These are phyloP conservation scores for Vaccinium macrocarpon DNA, from an alignment of 148 eudicot species.

Conservation along the genomic window DNA sequence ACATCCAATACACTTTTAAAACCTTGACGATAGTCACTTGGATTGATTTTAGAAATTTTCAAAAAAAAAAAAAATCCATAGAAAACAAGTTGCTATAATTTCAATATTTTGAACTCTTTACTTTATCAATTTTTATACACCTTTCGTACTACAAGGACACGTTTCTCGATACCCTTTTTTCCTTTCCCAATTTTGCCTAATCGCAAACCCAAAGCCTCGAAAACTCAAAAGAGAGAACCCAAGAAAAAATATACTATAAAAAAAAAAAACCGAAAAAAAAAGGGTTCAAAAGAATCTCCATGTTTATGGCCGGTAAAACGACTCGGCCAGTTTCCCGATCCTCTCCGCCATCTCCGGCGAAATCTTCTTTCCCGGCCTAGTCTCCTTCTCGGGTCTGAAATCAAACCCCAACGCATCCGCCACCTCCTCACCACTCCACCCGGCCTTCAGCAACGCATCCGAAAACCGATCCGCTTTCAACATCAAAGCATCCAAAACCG, in stretches of 20 bases:
- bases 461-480: conserved; percentile 75
- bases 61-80: too few species aligned
- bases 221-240: background rate
- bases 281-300: conserved; percentile 27
- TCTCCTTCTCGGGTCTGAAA: conserved; percentile 50
- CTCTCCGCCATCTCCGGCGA: conserved; percentile 65
- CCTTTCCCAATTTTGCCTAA: conserved; percentile 11
- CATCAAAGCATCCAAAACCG: conserved; percentile 63
- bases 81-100: background rate
- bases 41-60: too few species aligned
- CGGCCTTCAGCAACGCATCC: conserved; percentile 61
- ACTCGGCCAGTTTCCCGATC: conserved; percentile 69
- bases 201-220: conserved; percentile 18
- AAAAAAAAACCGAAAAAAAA: background rate
- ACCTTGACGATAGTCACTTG: too few species aligned
- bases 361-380: conserved; percentile 51
- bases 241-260: background rate
- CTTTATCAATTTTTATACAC: background rate
- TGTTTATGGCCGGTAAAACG: conserved; percentile 50
- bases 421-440: conserved; percentile 95
- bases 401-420: conserved; percentile 75
- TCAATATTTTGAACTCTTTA: conserved; percentile 6
- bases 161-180: background rate
- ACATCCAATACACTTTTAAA: too few species aligned
- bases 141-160: conserved; percentile 22